Base-by-base conservation (phyloP, 306 rosid genomes). In the Adenanthera pavonina region DNA sequence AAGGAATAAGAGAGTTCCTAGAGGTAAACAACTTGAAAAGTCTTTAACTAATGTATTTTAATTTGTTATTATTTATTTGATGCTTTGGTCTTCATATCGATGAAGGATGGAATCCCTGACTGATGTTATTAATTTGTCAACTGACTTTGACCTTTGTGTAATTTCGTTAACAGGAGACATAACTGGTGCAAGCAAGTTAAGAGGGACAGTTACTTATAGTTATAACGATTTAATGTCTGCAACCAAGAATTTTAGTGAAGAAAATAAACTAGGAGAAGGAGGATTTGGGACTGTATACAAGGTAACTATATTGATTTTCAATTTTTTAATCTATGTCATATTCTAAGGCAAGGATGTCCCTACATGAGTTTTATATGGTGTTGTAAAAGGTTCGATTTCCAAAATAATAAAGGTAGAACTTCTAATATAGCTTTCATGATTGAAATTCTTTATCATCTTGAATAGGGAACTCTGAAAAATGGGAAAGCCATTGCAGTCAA, bases 211-310 rank as follows among this genome's bases (percentile, higher is more conserved):
- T 52, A 77, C 35, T 67, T 92, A 84, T n/a, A 84, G 74, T 8
- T 85, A 87, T 34, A 90, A 86, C 25, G 97, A 87, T 78, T 79
- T 92, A 85, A 92, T 88, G 74, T 49, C 76, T 4, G 97, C 97
- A 71, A 90, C 97, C 4, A 82, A 83, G 4, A 87, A 89, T 40
- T 92, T 90, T 48, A 86, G 87, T 46, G 87, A 71, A 7, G 90
- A 88, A 79, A 90, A 86, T 52, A 92, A 92, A 72, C 84, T 92
- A 12, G 97, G 97, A 74, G 94, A 87, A 81, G 97, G 97, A 66
- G 97, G 94, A 36, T 92, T 92, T 62, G 94, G 97, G 33, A 90
- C 85, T 15, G 94, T 92, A 59, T 90, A 89, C 72, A 92, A 89
- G 97, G 97, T 92, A 76, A 59, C 3, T 92, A 69, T 59, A 59